Conservation (phyloP, 2,329 filamentous ascomycete species). For the Penicillium paneum region DNA sequence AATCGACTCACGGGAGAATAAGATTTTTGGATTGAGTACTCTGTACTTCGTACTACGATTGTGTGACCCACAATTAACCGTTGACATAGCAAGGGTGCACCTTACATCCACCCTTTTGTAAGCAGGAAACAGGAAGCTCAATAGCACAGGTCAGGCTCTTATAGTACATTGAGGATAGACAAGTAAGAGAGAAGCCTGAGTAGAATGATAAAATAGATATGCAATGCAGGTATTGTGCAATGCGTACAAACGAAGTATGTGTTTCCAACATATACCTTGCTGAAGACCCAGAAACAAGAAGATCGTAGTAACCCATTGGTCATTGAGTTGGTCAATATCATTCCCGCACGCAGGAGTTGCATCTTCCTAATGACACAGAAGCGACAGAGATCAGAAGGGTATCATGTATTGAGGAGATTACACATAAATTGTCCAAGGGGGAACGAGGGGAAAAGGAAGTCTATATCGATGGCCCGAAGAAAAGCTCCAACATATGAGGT, state of each 20-base stretch:
- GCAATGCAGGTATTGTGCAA: not conserved
- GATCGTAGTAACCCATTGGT: not conserved
- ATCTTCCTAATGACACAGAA: not conserved
- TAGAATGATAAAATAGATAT: not conserved
- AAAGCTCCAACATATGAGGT: conserved; percentile 3
- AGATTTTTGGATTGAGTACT: not conserved
- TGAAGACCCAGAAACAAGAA: not conserved
- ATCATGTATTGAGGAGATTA: not conserved
- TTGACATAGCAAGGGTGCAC: not conserved
- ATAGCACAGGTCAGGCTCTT: no score
- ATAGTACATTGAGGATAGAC: not conserved
- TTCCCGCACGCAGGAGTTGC: not conserved
- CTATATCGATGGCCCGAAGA: conserved; percentile 14
- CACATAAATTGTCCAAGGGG: not conserved
- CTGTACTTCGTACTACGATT: not conserved
- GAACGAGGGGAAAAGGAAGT: conserved; percentile 11
- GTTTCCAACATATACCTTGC: not conserved
- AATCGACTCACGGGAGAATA: not conserved
- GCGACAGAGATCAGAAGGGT: not conserved
- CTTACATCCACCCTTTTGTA: not conserved
- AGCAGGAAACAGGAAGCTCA: not conserved
- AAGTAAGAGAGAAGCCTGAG: not conserved
- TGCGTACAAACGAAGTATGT: not conserved
- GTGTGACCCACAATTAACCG: not conserved
- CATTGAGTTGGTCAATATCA: not conserved